Base-by-base conservation (phyloP, 768 basidiomycete species). In the Trametes villosa region DNA sequence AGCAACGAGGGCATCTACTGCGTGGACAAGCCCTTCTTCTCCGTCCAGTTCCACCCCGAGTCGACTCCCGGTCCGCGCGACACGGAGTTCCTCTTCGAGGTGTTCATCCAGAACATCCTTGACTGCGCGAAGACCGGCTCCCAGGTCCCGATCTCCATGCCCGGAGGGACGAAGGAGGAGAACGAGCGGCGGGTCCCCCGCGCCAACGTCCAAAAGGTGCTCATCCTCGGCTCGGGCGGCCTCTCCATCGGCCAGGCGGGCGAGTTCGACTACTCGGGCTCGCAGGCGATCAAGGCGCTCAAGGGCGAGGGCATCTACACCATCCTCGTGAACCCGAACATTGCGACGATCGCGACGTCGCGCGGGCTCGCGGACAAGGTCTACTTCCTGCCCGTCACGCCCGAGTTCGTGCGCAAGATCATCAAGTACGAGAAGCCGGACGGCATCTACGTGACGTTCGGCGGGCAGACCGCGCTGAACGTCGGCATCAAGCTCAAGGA, bases 241-340 rank as follows among this genome's bases (percentile, higher is more conserved):
- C 80, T 99, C 20, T 98, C 96, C 12, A 99, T 99, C 65, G 97
- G 97, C 50, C 97, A 99, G 73, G 97, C 97, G 0, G 97, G 97
- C 67, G 97, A 99, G 76, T 99, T 99, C 77, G 97, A 99, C 77
- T 99, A 99, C 78, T 98, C 97, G 0, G 97, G 97, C 63, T 96
- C 94, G 38, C 97, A 99, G 74, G 96, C 97, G 13, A 96, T 99
- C 83, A 99, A 99, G 77, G 97, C 97, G 11, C 83, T 99, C 66
- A 98, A 98, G 78, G 94, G 94, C 72, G 97, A 98, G 73, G 97
- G 97, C 33, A 98, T 99, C 71, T 98, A 97, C 77, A 99, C 97
- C 60, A 94, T 99, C 75, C 87, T 99, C 74, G 86, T 99, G 68
- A 98, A 98, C 76, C 96, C 97, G 27, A 99, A 99, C 77, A 99